Percentiles rank a stretch among this genome's conserved stretches.
Conservation (phyloP, 768 basidiomycete genomes). For the Phanerochaete sordida region DNA sequence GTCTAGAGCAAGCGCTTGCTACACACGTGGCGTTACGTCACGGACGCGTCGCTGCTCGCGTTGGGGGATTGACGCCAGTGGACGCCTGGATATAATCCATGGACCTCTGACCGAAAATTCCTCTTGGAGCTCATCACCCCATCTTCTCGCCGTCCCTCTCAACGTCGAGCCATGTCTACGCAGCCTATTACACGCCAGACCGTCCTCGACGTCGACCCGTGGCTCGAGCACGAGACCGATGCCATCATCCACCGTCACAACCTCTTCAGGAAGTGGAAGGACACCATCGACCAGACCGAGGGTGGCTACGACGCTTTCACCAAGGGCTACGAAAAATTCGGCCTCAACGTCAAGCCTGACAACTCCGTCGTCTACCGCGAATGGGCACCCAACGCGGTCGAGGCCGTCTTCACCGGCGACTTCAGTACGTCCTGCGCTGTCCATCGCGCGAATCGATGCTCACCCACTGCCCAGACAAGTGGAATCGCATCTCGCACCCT, state of each 20-base stretch:
- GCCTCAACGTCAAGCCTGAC: constrained; percentile 66
- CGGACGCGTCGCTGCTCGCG: constrained; percentile 12
- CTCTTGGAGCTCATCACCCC: not conserved
- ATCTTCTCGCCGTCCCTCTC: not conserved
- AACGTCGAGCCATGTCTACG: constrained; percentile 10
- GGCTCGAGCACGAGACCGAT: constrained; percentile 69
- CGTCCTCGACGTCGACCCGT: constrained; percentile 64
- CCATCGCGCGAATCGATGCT: not conserved
- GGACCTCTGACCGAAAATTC: not conserved
- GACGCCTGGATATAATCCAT: constrained; percentile 5
- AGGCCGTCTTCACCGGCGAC: constrained; percentile 87
- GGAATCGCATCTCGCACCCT: constrained; percentile 82
- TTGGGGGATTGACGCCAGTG: not conserved
- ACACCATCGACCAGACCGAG: constrained; percentile 70
- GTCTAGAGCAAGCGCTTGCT: not conserved
- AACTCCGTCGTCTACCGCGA: constrained; percentile 83
- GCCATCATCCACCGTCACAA: constrained; percentile 69
- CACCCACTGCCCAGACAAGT: constrained; percentile 55
- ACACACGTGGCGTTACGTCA: constrained; percentile 12
- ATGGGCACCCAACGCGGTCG: constrained; percentile 90
- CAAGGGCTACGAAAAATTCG: constrained; percentile 75
- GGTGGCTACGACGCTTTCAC: constrained; percentile 82
- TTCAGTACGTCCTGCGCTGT: constrained; percentile 72
- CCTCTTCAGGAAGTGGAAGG: constrained; percentile 70
- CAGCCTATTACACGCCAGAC: constrained; percentile 46